phyloP scores from a whole-genome alignment of 1,284 basidiomycete genomes.

The Ustilago nuda region DNA sequence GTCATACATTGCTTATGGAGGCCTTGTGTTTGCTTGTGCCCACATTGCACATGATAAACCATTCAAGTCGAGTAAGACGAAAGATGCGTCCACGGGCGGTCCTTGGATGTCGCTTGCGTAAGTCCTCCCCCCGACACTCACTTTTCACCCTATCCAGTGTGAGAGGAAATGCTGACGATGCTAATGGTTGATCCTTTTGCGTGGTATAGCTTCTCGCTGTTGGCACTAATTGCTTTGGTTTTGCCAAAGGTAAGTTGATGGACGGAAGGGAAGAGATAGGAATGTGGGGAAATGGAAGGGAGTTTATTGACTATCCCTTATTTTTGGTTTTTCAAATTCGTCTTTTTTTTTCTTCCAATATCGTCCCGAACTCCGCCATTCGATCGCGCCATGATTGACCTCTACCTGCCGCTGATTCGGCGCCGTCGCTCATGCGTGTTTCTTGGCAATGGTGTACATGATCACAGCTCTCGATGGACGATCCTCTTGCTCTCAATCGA shows the following conservation, averaged over 20 bases:
- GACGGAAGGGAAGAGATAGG: not conserved
- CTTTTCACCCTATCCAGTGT: not conserved
- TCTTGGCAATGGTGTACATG: not conserved
- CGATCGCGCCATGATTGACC: not conserved
- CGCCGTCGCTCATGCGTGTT: not conserved
- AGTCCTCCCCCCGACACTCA: slow-evolving; percentile 1
- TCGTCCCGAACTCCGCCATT: not conserved
- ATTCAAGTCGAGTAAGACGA: slow-evolving; percentile 43
- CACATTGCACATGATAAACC: slow-evolving; percentile 54
- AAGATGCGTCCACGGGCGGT: slow-evolving; percentile 33
- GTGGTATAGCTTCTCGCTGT: slow-evolving; percentile 31
- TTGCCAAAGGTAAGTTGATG: slow-evolving; percentile 42
- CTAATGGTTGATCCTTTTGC: not conserved
- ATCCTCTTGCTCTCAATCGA: slow-evolving; percentile 29
- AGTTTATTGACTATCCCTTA: not conserved
- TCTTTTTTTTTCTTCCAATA: not conserved
- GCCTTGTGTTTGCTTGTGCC: slow-evolving; percentile 48
- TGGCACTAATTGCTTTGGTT: slow-evolving; percentile 37
- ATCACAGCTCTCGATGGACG: slow-evolving; percentile 27
- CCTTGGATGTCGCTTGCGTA: slow-evolving; percentile 41
- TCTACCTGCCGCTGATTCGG: not conserved
- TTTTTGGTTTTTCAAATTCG: not conserved
- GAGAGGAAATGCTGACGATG: not conserved
- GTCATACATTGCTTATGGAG: slow-evolving; percentile 46
- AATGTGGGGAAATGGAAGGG: not conserved